phyloP scores from a whole-genome alignment of 768 basidiomycete species.

The Dictyophora rubrovolvata region DNA sequence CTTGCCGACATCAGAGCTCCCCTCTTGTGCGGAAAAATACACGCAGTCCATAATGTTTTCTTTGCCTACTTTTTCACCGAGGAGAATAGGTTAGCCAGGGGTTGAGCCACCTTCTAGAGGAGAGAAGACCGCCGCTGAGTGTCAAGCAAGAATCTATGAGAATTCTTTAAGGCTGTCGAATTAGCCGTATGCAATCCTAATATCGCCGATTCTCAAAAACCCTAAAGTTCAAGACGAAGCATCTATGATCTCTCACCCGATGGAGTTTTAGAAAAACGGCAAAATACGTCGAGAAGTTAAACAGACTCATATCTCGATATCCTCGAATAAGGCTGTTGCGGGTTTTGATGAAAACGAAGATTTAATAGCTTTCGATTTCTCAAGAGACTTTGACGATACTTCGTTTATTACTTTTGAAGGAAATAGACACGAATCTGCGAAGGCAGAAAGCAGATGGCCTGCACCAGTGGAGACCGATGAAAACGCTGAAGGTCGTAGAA shows the following conservation, averaged over 20 bases:
- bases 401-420: not conserved
- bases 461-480: slow-evolving; percentile 34
- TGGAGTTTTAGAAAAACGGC: not conserved
- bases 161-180: too few species aligned
- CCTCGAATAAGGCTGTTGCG: not conserved
- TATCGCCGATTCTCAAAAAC: too few species aligned
- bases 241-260: too few species aligned
- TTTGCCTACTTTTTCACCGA: not conserved
- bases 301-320: not conserved
- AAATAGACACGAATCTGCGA: slow-evolving; percentile 2
- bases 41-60: not conserved
- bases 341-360: slow-evolving; percentile 16
- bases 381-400: slow-evolving; percentile 14
- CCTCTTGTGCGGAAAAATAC: not conserved
- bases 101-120: not conserved
- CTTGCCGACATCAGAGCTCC: not conserved
- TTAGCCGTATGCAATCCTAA: too few species aligned
- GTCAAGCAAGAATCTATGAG: not conserved
- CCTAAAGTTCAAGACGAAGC: too few species aligned
- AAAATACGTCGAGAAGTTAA: not conserved
- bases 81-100: not conserved
- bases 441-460: slow-evolving; percentile 33
- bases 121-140: not conserved
- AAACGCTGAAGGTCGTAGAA: slow-evolving; percentile 39
- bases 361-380: slow-evolving; percentile 21